These are phyloP conservation scores for Lipomyces japonicus DNA, from an alignment of 805 yeast species.

Conservation along the genomic window DNA sequence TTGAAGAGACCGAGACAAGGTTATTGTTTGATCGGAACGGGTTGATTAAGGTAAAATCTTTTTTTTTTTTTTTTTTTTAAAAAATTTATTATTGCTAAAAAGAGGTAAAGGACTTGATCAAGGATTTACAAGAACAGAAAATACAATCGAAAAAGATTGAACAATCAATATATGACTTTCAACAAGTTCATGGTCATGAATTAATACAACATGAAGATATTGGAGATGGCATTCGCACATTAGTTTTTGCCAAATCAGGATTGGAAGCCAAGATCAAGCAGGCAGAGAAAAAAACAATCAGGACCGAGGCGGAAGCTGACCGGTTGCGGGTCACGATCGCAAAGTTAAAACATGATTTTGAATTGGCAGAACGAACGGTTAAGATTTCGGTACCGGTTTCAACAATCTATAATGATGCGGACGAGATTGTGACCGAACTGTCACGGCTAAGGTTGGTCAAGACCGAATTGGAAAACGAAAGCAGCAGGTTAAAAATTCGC, in stretches of 20 bases:
- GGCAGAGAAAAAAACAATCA: slow-evolving; percentile 33
- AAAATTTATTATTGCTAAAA: no score
- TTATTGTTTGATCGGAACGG: background rate
- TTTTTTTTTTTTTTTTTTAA: no score
- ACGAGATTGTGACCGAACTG: slow-evolving; percentile 29
- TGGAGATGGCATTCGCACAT: slow-evolving; percentile 13
- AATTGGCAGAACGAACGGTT: slow-evolving; percentile 6
- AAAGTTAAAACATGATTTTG: slow-evolving; percentile 22
- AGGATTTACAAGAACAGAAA: background rate
- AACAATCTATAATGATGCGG: background rate
- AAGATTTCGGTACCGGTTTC: background rate
- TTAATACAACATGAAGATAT: slow-evolving; percentile 6
- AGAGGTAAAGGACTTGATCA: background rate
- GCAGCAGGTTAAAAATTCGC: slow-evolving; percentile 37
- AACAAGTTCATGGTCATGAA: background rate
- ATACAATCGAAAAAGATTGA: background rate
- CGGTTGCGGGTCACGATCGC: slow-evolving; percentile 33
- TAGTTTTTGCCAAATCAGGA: slow-evolving; percentile 6
- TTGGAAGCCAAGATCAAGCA: slow-evolving; percentile 28
- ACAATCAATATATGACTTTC: background rate
- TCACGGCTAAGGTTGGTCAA: slow-evolving; percentile 43
- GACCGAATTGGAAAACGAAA: slow-evolving; percentile 45
- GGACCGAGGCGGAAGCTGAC: slow-evolving; percentile 28
- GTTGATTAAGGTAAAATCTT: background rate
- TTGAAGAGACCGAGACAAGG: background rate